Evolutionary conservation across 1,284 basidiomycete species (phyloP).

Genomic region (Trametes polyzona): DNA sequence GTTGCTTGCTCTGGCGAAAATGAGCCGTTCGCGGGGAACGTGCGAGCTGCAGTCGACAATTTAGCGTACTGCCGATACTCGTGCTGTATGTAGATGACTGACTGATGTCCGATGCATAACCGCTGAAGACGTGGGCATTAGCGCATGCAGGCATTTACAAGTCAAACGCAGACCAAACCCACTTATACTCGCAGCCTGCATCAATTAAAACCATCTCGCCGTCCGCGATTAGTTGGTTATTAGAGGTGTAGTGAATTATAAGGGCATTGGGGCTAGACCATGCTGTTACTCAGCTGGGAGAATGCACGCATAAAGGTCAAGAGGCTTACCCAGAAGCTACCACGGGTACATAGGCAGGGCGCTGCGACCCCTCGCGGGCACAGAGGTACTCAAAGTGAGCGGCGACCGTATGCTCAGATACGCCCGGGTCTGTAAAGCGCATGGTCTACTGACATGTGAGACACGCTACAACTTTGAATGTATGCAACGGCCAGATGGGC

Average conservation of each 20-base stretch:
- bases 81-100: constrained; percentile 33
- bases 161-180: constrained; percentile 31
- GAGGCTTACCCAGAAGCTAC: constrained; percentile 87
- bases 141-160: not conserved
- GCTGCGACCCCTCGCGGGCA: constrained; percentile 75
- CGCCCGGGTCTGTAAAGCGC: constrained; percentile 74
- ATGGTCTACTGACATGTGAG: constrained; percentile 61
- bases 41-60: constrained; percentile 61
- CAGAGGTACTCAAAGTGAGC: constrained; percentile 92
- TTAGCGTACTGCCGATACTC: constrained; percentile 8
- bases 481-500: not conserved
- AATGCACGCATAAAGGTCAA: not conserved
- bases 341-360: constrained; percentile 93
- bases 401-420: constrained; percentile 76
- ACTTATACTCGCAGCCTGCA: constrained; percentile 90
- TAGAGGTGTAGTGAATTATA: constrained; percentile 91
- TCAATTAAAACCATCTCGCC: constrained; percentile 88
- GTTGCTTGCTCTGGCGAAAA: constrained; percentile 86
- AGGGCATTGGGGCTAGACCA: constrained; percentile 74
- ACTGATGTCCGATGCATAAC: constrained; percentile 97
- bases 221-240: constrained; percentile 75
- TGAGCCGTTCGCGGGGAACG: constrained; percentile 83
- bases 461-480: not conserved
- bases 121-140: constrained; percentile 46
- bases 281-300: not conserved